Base-by-base conservation (phyloP, 805 yeast species). In the Jamesozyma piceae region DNA sequence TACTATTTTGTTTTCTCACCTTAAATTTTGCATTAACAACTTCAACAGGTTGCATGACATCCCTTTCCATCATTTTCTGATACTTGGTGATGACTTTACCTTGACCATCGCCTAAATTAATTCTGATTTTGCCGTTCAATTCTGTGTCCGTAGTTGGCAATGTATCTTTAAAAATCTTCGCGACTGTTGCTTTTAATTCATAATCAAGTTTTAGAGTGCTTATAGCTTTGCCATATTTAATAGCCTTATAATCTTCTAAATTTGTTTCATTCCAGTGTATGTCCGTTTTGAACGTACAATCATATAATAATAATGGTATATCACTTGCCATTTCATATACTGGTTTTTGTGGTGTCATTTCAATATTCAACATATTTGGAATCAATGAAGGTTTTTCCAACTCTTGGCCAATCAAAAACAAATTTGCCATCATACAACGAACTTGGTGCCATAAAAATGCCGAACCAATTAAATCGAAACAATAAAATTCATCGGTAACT, bases 361-460 rank as follows among this genome's bases (percentile, higher is more conserved):
- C 68, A 1, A 76, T 64, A 52, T 90, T 73, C 35, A 89, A 59
- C 45, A 92, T 64, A 2, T 76, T 72, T 11, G 62, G 60, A 1
- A 92, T 68, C 0, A 87, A 61, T 1, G 61, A 54, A 0, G 87
- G 81, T 0, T 58, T 43, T 60, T 92, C 98, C 18, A 75, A 69
- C 14, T 68, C 68, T 60, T 88, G 95, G 0, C 96, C 98, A 6
- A 88, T 78, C 20, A 82, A 63, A 42, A 92, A 76, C 43, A 92
- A 60, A 10, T 83, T 68, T 0, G 95, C 95, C 67, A 88, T 76
- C 92, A 92, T 92, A 51, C 95, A 88, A 44, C 98, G 74, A 17
- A 92, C 98, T 63, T 92, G 98, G 60, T 92, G 97, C 97, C 97
- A 92, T 43, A 92, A 64, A 52, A 92, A 92, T 8, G 97, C 98